A percentile compares a stretch with the other conserved stretches of the same genome.
These are phyloP conservation scores for Craterostigma plantagineum DNA, from an alignment of 257 asterid species.

Conservation along the genomic window DNA sequence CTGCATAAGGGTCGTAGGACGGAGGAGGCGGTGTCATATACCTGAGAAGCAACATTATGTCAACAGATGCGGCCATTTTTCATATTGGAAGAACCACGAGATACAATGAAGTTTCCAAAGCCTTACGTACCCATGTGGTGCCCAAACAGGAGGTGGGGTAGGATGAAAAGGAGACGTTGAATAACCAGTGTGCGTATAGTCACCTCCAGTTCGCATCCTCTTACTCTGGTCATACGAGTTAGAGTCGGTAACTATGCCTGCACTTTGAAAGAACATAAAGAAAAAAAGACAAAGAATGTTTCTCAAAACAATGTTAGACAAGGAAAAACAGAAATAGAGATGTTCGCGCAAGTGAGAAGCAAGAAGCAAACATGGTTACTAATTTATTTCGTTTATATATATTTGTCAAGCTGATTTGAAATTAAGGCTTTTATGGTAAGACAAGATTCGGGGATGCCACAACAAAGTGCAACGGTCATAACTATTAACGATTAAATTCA, in stretches of 20 bases:
- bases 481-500: too few relatives aligned
- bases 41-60: slow-evolving; percentile 19
- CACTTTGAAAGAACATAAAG: background rate
- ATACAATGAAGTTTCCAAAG: background rate
- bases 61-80: background rate
- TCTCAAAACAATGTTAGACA: background rate
- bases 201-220: slow-evolving; percentile 92
- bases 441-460: too few relatives aligned
- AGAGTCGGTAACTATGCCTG: slow-evolving; percentile 73
- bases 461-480: too few relatives aligned
- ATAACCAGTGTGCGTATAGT: slow-evolving; percentile 68
- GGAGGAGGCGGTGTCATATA: slow-evolving; percentile 90
- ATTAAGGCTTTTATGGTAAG: too few relatives aligned
- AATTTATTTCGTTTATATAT: too few relatives aligned
- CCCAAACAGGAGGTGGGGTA: slow-evolving; percentile 91
- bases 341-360: background rate
- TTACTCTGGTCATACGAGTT: slow-evolving; percentile 88
- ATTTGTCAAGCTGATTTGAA: too few relatives aligned
- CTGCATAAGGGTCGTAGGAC: slow-evolving; percentile 87
- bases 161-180: slow-evolving; percentile 94
- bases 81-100: slow-evolving; percentile 1
- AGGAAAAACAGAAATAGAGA: background rate
- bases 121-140: slow-evolving; percentile 60
- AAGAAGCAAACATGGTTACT: background rate
- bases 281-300: background rate